Conservation (phyloP, 2,329 filamentous ascomycete species). For the Aspergillus flavus region DNA sequence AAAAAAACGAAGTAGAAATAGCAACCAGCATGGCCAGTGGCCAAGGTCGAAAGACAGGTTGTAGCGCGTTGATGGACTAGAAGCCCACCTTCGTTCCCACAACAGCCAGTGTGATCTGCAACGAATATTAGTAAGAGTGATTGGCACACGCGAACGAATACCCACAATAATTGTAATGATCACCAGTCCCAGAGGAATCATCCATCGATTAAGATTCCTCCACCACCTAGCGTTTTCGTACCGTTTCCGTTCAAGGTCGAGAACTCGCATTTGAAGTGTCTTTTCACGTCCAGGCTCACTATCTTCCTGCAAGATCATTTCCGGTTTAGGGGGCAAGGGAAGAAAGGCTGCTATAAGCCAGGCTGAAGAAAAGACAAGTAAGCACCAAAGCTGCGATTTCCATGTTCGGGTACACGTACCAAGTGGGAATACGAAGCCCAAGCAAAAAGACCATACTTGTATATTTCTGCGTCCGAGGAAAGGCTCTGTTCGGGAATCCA, state of each 20-base stretch:
- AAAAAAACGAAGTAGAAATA: neutral
- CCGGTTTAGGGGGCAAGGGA: slow-evolving; percentile 65
- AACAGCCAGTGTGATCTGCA: slow-evolving; percentile 33
- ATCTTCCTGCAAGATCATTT: slow-evolving; percentile 55
- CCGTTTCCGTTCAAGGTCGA: slow-evolving; percentile 50
- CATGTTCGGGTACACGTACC: slow-evolving; percentile 50
- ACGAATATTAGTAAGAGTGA: slow-evolving; percentile 11
- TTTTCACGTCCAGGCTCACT: slow-evolving; percentile 42
- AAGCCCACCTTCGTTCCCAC: slow-evolving; percentile 39
- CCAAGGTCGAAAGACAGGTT: neutral
- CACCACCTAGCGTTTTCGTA: slow-evolving; percentile 66
- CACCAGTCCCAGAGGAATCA: slow-evolving; percentile 59
- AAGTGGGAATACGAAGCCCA: slow-evolving; percentile 78
- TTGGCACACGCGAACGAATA: slow-evolving; percentile 12
- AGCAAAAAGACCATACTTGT: slow-evolving; percentile 73
- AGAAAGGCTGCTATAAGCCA: slow-evolving; percentile 81
- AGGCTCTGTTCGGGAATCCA: slow-evolving; percentile 66
- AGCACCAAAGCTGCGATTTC: neutral
- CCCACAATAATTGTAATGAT: slow-evolving; percentile 59
- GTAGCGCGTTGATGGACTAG: slow-evolving; percentile 14
- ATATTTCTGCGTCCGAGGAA: slow-evolving; percentile 68
- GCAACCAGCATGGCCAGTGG: neutral
- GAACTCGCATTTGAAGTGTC: slow-evolving; percentile 48
- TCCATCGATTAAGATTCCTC: slow-evolving; percentile 64
- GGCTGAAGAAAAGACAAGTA: slow-evolving; percentile 47